A percentile compares a stretch with the other conserved stretches of the same genome.
These are phyloP conservation scores for Tylopilus vinaceipallidus DNA, from an alignment of 768 basidiomycete species.

Conservation along the genomic window DNA sequence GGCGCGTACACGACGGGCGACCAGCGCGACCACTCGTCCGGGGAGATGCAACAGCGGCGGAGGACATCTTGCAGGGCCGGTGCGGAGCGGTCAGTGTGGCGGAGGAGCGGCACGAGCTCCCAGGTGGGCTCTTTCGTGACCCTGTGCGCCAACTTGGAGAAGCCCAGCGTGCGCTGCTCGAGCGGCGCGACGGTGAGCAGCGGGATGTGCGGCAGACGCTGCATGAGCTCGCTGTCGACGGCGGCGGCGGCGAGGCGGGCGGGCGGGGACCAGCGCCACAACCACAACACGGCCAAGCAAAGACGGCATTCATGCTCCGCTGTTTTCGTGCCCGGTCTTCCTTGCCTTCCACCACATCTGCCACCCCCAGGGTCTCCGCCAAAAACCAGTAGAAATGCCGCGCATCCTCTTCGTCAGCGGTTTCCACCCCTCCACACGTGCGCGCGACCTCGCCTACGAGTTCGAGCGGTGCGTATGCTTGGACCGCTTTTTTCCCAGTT, in stretches of 20 bases:
- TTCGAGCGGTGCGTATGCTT: constrained; percentile 68
- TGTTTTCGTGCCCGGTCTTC: constrained; percentile 14
- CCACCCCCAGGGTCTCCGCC: no score
- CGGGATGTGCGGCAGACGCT: constrained; percentile 13
- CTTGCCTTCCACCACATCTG: constrained; percentile 27
- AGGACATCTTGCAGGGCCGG: constrained; percentile 33
- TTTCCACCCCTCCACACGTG: constrained; percentile 79
- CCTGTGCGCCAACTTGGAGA: constrained; percentile 34
- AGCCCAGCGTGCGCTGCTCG: constrained; percentile 19
- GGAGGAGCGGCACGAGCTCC: constrained; percentile 38
- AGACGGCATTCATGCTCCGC: constrained; percentile 31
- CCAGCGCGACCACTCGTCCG: constrained; percentile 42
- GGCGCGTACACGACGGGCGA: constrained; percentile 33
- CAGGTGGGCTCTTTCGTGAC: constrained; percentile 43
- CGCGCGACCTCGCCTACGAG: constrained; percentile 80
- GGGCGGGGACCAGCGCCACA: no score
- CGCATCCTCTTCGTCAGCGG: constrained; percentile 87
- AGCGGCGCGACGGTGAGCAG: constrained; percentile 24
- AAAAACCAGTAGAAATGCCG: constrained; percentile 46
- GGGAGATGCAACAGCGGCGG: constrained; percentile 30
- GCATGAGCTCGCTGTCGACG: no score
- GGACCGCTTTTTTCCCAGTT: neutral
- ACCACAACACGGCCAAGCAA: constrained; percentile 33
- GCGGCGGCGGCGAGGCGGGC: no score
- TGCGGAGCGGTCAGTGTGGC: constrained; percentile 5